phyloP scores from a whole-genome alignment of 2,329 filamentous ascomycete genomes.

The Sarocladium brachiariae region DNA sequence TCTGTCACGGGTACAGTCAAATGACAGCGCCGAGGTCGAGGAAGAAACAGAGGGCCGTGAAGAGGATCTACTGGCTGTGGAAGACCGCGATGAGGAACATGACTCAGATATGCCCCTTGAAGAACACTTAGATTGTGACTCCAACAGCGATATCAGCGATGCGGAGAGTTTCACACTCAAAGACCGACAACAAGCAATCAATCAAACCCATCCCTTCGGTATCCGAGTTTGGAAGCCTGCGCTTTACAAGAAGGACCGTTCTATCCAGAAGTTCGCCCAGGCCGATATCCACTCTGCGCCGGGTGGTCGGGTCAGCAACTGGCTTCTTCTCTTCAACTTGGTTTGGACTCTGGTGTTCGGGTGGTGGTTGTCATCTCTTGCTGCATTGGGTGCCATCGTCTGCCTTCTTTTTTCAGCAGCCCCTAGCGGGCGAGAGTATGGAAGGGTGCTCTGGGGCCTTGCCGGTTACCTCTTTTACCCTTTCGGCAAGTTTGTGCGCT shows the following conservation, averaged over 20 bases:
- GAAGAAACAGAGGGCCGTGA: slow-evolving; percentile 16
- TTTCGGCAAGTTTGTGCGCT: slow-evolving; percentile 90
- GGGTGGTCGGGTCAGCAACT: slow-evolving; percentile 75
- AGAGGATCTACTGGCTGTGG: slow-evolving; percentile 22
- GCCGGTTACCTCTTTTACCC: slow-evolving; percentile 88
- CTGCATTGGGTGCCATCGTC: slow-evolving; percentile 64
- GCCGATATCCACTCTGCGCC: slow-evolving; percentile 95
- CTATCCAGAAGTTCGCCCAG: slow-evolving; percentile 92
- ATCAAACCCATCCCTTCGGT: slow-evolving; percentile 96
- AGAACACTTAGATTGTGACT: slow-evolving; percentile 51
- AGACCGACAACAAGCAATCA: slow-evolving; percentile 95
- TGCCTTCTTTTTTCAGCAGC: slow-evolving; percentile 77
- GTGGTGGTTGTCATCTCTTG: slow-evolving; percentile 85
- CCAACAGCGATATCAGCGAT: slow-evolving; percentile 72
- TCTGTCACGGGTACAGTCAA: slow-evolving; percentile 37
- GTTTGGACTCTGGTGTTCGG: slow-evolving; percentile 89
- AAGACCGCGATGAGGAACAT: slow-evolving; percentile 25
- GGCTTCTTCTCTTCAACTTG: slow-evolving; percentile 82
- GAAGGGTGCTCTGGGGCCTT: slow-evolving; percentile 75
- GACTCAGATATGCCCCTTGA: slow-evolving; percentile 37
- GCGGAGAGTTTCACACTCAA: slow-evolving; percentile 97
- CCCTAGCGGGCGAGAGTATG: slow-evolving; percentile 78
- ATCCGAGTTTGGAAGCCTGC: slow-evolving; percentile 99
- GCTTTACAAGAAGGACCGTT: slow-evolving; percentile 94
- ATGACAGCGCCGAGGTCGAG: slow-evolving; percentile 17